These are phyloP conservation scores for Lactifluus hygrophoroides DNA, from an alignment of 768 basidiomycete species.

Conservation along the genomic window DNA sequence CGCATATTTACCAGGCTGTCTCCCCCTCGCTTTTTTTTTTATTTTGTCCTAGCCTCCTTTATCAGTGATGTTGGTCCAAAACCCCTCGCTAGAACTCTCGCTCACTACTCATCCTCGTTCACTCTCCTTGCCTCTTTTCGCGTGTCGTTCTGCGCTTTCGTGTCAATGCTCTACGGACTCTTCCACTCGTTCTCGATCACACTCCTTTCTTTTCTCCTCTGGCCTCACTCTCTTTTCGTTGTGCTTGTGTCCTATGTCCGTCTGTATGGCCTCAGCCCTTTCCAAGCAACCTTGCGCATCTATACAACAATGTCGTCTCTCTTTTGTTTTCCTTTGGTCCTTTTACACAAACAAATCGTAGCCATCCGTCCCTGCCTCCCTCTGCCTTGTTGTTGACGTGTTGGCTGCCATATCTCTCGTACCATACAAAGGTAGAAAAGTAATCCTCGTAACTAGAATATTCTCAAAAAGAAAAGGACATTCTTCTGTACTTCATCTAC, in stretches of 20 bases:
- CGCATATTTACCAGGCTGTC: slow-evolving; percentile 17
- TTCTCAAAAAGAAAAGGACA: neutral
- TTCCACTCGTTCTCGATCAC: slow-evolving; percentile 6
- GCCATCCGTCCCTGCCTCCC: neutral
- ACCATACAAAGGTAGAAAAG: slow-evolving; percentile 2
- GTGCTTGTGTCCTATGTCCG: neutral
- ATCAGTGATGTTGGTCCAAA: neutral
- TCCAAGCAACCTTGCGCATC: slow-evolving; percentile 7
- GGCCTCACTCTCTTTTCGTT: neutral
- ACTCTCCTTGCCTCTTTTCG: neutral
- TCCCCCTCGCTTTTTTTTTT: neutral
- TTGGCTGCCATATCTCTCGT: neutral
- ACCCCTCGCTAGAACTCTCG: neutral
- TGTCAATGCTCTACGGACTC: slow-evolving; percentile 4
- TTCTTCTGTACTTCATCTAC: neutral
- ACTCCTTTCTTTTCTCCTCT: neutral
- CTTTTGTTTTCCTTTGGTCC: neutral
- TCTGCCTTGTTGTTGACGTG: no score
- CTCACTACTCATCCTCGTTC: neutral
- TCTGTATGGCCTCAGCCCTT: neutral
- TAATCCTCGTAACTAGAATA: neutral
- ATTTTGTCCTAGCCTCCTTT: neutral
- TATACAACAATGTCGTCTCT: slow-evolving; percentile 9
- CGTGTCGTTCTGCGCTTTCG: neutral
- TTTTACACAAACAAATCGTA: slow-evolving; percentile 2